Base-by-base conservation (phyloP, 2,329 filamentous ascomycete species). In the Westerdykella sp. region DNA sequence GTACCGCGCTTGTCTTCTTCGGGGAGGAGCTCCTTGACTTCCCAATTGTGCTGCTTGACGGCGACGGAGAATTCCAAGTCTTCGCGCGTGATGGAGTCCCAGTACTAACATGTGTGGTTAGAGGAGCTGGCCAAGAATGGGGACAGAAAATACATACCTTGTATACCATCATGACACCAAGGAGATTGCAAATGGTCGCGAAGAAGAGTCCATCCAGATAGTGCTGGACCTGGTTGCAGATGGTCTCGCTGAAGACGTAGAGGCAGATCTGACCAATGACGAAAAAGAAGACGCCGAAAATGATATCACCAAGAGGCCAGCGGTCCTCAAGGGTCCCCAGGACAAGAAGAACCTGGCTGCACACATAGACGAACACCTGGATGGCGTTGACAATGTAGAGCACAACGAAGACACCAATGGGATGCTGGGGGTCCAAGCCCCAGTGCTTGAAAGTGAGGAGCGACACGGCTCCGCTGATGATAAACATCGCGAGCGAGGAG, bases 151-250 rank as follows among this genome's bases (percentile, higher is more conserved):
- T 37, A 43, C 72, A 49, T 69, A 83, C 88, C 84, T 98, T 98
- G 78, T 98, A 98, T 31, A 98, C 83, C 93, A 97, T 98, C 93
- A 98, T 98, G 48, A 98, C 91, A 11, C 83, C 88, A 35, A 98
- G 74, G 36, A 98, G 71, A 63, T 98, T 98, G 73, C 89, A 93
- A 43, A 91, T 83, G 0, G 91, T 96, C 4, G 89, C 87, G 62
- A 98, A 90, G 72, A 97, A 95, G 38, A 97, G 71, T 0, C 91
- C 91, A 61, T 98, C 93, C 39, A 98, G 71, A 64, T 97, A 98
- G 68, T 98, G 93, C 68, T 87, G 83, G 32, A 90, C 81, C 37
- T 80, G 79, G 40, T 84, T 77, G 73, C 93, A 98, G 59, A 98
- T 90, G 50, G 77, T 80, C 52, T 83, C 77, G 71, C 87, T 93